A percentile compares a stretch with the other conserved stretches of the same genome.
These are phyloP conservation scores for Osmanthus fragrans DNA, from an alignment of 257 asterid genomes.

Conservation along the genomic window DNA sequence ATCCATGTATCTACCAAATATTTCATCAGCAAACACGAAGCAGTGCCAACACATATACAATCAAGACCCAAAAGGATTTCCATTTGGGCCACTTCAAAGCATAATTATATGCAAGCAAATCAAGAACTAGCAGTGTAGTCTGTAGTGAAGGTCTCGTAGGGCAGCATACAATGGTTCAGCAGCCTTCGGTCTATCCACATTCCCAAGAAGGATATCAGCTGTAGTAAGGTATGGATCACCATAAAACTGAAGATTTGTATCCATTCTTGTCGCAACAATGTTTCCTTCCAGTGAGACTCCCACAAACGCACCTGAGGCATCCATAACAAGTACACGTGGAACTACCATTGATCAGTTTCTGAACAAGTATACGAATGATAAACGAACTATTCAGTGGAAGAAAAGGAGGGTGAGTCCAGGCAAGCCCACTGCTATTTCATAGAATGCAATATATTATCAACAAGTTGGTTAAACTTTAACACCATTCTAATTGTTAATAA, in stretches of 20 bases:
- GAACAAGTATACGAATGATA: background rate
- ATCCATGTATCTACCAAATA: background rate
- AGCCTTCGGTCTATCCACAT: slow-evolving; percentile 89
- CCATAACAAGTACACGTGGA: slow-evolving; percentile 16
- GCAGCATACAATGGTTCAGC: slow-evolving; percentile 88
- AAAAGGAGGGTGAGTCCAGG: background rate
- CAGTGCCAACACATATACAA: background rate
- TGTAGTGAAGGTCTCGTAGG: slow-evolving; percentile 64
- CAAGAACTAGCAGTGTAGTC: slow-evolving; percentile 41
- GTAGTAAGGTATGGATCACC: slow-evolving; percentile 98
- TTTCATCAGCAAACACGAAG: background rate
- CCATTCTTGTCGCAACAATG: slow-evolving; percentile 84
- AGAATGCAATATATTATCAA: no score
- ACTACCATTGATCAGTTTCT: background rate
- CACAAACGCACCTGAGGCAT: slow-evolving; percentile 79
- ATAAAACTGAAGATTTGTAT: slow-evolving; percentile 83
- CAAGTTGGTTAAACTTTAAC: background rate
- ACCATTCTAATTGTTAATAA: background rate
- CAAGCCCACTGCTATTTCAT: background rate
- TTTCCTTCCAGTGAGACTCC: slow-evolving; percentile 97
- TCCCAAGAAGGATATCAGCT: slow-evolving; percentile 85
- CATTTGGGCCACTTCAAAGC: background rate
- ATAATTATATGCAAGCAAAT: background rate
- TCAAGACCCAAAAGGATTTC: background rate
- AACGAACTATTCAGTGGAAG: background rate